Base-by-base conservation (phyloP, 495 filamentous ascomycete genomes). In the Rhypophila decipiens region DNA sequence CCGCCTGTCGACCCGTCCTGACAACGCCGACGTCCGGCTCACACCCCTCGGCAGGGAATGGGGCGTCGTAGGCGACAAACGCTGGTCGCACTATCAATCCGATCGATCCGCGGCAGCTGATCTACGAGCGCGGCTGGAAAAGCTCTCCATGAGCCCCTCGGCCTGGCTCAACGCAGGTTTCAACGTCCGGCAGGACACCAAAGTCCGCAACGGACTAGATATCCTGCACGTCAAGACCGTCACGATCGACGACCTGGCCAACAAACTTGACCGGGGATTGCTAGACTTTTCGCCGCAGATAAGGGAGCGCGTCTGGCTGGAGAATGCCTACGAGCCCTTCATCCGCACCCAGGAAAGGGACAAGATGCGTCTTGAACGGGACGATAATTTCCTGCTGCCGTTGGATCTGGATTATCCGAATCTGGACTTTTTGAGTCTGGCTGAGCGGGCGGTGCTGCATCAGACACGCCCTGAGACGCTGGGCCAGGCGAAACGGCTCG, bases 1-100 rank as follows among this genome's bases (percentile, higher is more conserved):
- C 70, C 87, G 93, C 40, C 90, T 98, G 75, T 85, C 82, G 24
- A 80, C 87, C 8, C 83, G 93, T 44, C 79, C 90, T 41, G 93
- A 98, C 71, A 97, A 98, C 62, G 93, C 93, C 34, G 93, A 98
- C 66, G 58, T 83, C 3, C 84, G 93, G 7, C 79, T 98, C 18
- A 97, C 94, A 3, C 76, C 77, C 5, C 80, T 81, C 61, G 93
- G 89, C 12, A 80, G 85, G 42, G 69, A 71, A 0, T 86, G 83
- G 44, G 89, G 93, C 43, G 78, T 91, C 27, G 86, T 97, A 5
- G 69, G 77, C 10, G 85, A 95, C 61, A 69, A 72, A 44, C 84
- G 93, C 23, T 98, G 93, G 91, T 47, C 65, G 2, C 64, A 65
- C 17, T 95, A 88, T 72, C 61, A 65, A 38, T 73, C 77, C 46